Evolutionary conservation across 345 rosid species (phyloP), one percentile per base, ranked within the genome.

Genomic region (Lumnitzera racemosa): DNA sequence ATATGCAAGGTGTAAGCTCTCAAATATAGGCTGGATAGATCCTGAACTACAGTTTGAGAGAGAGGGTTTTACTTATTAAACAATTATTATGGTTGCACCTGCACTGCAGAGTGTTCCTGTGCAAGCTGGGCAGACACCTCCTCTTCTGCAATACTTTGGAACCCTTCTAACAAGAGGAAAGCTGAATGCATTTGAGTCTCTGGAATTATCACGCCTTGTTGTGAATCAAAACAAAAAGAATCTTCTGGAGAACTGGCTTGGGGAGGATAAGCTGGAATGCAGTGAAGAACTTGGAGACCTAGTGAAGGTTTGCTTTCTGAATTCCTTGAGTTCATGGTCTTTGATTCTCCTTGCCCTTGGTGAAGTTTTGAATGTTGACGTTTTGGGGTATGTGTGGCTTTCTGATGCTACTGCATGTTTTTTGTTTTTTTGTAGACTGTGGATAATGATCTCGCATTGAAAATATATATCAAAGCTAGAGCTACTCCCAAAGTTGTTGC

Each of bases 241-340:
- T 67, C 92, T 95, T 54, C 71, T 95, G 75, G 95, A 95, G 81
- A 88, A 88, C 65, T 95, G 99, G 99, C 72, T 95, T 78, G 91
- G 88, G 4, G 99, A 95, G 78, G 99, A 95, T 74, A 95, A 95
- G 78, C 74, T 95, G 76, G 99, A 95, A 71, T 95, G 99, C 64
- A 90, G 91, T 47, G 99, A 95, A 77, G 99, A 95, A 68, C 94
- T 95, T 56, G 99, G 99, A 54, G 99, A 95, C 72, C 95, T 95
- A 67, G 99, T 90, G 72, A 95, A 95, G 96, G 99, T 90, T 76
- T 66, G 81, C 49, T 67, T 69, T 58, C 47, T 24, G 47, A 54
- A 49, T 15, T 41, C 49, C 25, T 31, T 53, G 46, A 16, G 25
- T 24, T 24, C 29, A 12, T 50, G 6, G 53, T 63, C 17, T 14